Evolutionary conservation across 1,284 basidiomycete genomes (phyloP), one percentile per base, ranked within the genome.

Genomic region (Moesziomyces sp.): DNA sequence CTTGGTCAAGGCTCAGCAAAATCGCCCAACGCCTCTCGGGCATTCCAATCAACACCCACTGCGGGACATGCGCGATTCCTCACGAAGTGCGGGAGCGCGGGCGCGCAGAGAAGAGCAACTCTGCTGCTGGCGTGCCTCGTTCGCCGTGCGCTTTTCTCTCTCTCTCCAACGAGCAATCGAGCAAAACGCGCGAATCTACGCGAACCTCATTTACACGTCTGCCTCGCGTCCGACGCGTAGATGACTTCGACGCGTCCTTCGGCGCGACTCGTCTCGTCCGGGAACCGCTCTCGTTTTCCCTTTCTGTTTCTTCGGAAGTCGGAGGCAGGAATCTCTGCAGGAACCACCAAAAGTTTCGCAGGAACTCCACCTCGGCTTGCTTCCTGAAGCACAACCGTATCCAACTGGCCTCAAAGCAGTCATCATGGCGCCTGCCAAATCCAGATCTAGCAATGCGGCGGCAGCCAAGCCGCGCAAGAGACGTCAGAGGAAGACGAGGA

Each of bases 121-220:
- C 38, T 7, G 6, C 38, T 40, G 38, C 38, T 40, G 14, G 38
- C 6, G 38, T 40, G 38, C 38, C 14, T 16, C 30, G 30, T 11
- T 30, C 9, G 30, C 11, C 2, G 30, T 34, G 30, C 6, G 38
- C 38, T 16, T 26, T 28, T 24, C 24, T n/a, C n/a, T 13, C 46
- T 9, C 46, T 19, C 18, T 19, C 21, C 40, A 50, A 50, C 24
- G 50, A 3, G 5, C 30, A 1, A 38, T 46, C 24, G 50, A 4
- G 6, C 40, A 2, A 38, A 24, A 42, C 30, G 26, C 9, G 34
- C 19, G 26, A n/a, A 42, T 43, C 16, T 51, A 52, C 63, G 63
- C 69, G 69, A 54, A 72, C 56, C 64, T 64, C 64, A 67, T 67
- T 67, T 67, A 67, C 69, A 59, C 63, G 69, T 42, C 45, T 10